Percentiles rank a stretch among this genome's conserved stretches.
These are phyloP conservation scores for Elaeis guineensis DNA, from an alignment of 176 grass and related monocot species.

Conservation along the genomic window DNA sequence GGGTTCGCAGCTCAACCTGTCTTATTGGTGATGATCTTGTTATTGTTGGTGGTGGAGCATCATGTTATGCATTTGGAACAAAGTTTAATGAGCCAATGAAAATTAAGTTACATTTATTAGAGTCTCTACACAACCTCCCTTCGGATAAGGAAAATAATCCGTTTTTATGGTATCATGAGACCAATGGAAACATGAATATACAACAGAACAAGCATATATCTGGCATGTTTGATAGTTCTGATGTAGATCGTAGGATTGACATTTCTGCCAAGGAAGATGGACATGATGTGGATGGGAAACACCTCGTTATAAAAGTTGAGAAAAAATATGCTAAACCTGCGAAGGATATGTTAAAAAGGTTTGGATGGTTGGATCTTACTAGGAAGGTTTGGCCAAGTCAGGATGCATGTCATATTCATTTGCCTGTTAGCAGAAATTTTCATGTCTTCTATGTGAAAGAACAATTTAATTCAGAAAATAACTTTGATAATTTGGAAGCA, in stretches of 20 bases:
- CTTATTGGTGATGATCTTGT: conserved; percentile 63
- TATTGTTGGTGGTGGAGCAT: conserved; percentile 76
- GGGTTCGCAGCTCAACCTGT: conserved; percentile 67
- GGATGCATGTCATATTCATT: conserved; percentile 50
- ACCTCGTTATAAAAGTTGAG: conserved; percentile 52
- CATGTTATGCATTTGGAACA: conserved; percentile 97
- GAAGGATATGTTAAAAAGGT: conserved; percentile 77
- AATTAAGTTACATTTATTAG: conserved; percentile 58
- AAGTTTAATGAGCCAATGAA: conserved; percentile 73
- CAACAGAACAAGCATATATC: conserved; percentile 12
- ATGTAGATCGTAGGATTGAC: not conserved
- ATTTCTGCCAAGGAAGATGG: conserved; percentile 13
- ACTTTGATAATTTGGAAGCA: conserved; percentile 18
- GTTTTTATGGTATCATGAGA: conserved; percentile 2
- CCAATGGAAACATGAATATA: conserved; percentile 7
- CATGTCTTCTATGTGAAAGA: conserved; percentile 31
- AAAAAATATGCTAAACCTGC: conserved; percentile 71
- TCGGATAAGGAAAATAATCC: conserved; percentile 12
- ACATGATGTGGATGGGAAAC: conserved; percentile 15
- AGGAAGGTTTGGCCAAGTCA: conserved; percentile 67
- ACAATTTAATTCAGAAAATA: conserved; percentile 20
- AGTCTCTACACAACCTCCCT: conserved; percentile 22
- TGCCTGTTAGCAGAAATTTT: conserved; percentile 54
- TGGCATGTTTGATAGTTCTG: conserved; percentile 3
- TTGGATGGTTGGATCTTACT: conserved; percentile 74